Evolutionary conservation across 805 yeast species (phyloP).

Genomic region (Candida pseudoglaebosa): DNA sequence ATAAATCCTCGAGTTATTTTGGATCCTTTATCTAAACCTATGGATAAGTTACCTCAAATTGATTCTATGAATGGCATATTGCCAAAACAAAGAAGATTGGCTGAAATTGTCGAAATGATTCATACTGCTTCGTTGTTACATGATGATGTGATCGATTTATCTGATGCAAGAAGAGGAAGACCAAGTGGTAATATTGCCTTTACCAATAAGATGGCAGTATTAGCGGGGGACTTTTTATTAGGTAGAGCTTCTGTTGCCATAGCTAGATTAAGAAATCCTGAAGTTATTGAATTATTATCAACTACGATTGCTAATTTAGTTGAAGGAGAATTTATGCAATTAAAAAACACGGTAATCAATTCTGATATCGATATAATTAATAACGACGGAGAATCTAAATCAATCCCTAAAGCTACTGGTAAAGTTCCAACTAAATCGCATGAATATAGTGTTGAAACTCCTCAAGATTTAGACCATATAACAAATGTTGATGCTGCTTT

Average conservation of each 20-base stretch:
- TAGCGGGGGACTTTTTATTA: slow-evolving; percentile 92
- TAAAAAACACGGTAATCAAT: slow-evolving; percentile 79
- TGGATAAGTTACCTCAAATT: slow-evolving; percentile 61
- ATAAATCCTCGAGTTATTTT: slow-evolving; percentile 79
- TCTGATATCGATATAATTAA: slow-evolving; percentile 38
- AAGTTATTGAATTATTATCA: slow-evolving; percentile 91
- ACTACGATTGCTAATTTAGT: slow-evolving; percentile 95
- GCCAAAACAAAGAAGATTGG: slow-evolving; percentile 92
- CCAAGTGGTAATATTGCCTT: slow-evolving; percentile 92
- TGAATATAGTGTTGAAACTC: slow-evolving; percentile 48
- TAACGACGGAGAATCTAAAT: slow-evolving; percentile 45
- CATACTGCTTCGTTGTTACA: slow-evolving; percentile 94
- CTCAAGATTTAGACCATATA: slow-evolving; percentile 46
- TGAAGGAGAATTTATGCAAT: slow-evolving; percentile 98
- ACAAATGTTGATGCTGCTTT: slow-evolving; percentile 82
- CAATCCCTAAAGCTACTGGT: slow-evolving; percentile 57
- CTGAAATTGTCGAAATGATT: slow-evolving; percentile 97
- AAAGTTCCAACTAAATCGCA: slow-evolving; percentile 57
- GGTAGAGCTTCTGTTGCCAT: slow-evolving; percentile 97
- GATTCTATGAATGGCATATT: slow-evolving; percentile 69
- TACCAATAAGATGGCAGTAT: slow-evolving; percentile 94
- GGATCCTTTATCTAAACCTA: slow-evolving; percentile 81
- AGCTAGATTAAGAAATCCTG: slow-evolving; percentile 91
- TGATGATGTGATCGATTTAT: slow-evolving; percentile 92
- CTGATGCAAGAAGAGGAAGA: slow-evolving; percentile 84